These are phyloP conservation scores for Fomes fomentarius DNA, from an alignment of 1,284 basidiomycete genomes.

Conservation along the genomic window DNA sequence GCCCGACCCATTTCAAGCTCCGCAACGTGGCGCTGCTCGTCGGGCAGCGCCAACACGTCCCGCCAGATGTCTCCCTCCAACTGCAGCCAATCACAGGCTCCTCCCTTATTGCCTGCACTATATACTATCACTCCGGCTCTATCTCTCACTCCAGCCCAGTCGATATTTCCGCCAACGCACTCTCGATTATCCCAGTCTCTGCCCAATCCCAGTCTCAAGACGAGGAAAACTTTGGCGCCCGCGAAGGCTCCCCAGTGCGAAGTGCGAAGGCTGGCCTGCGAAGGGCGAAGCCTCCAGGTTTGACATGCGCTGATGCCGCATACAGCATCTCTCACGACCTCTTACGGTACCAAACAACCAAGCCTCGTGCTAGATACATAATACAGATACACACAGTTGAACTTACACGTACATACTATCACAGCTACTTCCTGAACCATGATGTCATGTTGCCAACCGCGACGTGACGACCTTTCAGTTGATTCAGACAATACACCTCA, in stretches of 20 bases:
- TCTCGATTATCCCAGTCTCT: too few species aligned
- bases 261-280: too few species aligned
- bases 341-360: constrained; percentile 11
- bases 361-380: neutral
- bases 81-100: neutral
- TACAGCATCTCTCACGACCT: neutral
- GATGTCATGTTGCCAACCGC: too few species aligned
- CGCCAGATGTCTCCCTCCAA: neutral
- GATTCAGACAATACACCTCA: too few species aligned
- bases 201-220: too few species aligned
- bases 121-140: too few species aligned
- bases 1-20: constrained; percentile 29
- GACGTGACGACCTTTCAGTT: too few species aligned
- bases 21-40: constrained; percentile 29
- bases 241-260: neutral
- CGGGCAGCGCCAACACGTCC: constrained; percentile 1
- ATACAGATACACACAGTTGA: neutral
- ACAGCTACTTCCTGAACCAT: too few species aligned
- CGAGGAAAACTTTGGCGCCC: neutral
- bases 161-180: neutral
- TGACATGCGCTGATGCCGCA: constrained; percentile 6
- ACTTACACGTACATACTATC: neutral
- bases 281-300: neutral
- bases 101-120: too few species aligned
- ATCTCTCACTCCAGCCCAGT: neutral